phyloP scores from a whole-genome alignment of 163 green algal genomes.

The Coccomyxa subellipsoidea region DNA sequence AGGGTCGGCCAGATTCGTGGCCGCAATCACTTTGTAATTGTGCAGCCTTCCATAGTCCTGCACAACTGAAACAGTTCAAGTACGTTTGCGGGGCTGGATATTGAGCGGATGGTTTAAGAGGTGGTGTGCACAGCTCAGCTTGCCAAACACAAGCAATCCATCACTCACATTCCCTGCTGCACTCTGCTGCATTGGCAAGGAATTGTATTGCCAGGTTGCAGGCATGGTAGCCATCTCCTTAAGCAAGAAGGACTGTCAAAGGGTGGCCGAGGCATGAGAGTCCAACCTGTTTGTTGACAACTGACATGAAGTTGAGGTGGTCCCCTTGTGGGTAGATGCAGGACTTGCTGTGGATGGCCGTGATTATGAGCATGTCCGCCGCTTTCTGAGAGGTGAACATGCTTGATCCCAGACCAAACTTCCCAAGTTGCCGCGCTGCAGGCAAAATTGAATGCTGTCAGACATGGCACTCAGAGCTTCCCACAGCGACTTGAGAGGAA shows the following conservation, averaged over 20 bases:
- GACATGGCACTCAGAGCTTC: neutral
- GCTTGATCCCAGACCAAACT: neutral
- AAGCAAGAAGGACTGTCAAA: too few species aligned
- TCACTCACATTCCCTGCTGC: too few species aligned
- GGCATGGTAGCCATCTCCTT: too few species aligned
- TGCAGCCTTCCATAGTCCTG: constrained; percentile 30
- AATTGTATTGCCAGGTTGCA: too few species aligned
- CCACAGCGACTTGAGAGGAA: neutral
- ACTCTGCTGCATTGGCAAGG: too few species aligned
- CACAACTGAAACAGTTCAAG: neutral
- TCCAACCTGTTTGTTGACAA: constrained; percentile 25
- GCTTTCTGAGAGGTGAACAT: constrained; percentile 1
- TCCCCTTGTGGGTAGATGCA: constrained; percentile 16
- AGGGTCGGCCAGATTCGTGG: constrained; percentile 18
- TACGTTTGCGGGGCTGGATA: too few species aligned
- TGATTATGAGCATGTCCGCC: neutral
- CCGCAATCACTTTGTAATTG: constrained; percentile 8
- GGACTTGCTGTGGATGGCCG: constrained; percentile 12
- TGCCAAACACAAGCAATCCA: neutral
- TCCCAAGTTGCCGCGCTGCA: neutral
- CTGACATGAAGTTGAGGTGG: constrained; percentile 19
- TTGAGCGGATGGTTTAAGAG: too few species aligned
- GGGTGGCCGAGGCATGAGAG: too few species aligned
- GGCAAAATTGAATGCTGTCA: neutral
- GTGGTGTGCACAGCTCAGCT: neutral